Evolutionary conservation across 106 monocot species (phyloP).

Genomic region (Dactylorhiza incarnata): DNA sequence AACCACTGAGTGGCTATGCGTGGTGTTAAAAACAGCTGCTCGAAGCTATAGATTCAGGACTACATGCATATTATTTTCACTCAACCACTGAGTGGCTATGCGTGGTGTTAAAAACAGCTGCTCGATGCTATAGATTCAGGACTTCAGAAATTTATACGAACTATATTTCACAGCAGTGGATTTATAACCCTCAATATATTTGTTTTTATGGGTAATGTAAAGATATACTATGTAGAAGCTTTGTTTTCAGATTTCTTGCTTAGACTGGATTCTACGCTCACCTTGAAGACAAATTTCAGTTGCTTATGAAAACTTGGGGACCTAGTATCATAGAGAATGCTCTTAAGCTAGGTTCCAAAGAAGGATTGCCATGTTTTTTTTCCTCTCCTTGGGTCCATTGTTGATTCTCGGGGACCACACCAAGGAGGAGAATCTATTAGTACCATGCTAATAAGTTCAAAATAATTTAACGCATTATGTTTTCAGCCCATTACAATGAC

Average conservation of each 20-base stretch:
- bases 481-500: no score
- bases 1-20: background rate
- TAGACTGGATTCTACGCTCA: background rate
- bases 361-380: background rate
- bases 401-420: background rate
- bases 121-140: background rate
- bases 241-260: background rate
- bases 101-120: background rate
- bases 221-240: background rate
- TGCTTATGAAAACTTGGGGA: background rate
- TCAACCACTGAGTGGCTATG: background rate
- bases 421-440: no score
- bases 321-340: background rate
- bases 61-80: no score
- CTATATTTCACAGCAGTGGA: background rate
- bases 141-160: background rate
- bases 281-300: background rate
- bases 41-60: background rate
- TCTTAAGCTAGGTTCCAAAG: background rate
- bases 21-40: background rate
- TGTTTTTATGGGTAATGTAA: background rate
- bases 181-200: background rate
- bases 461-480: no score
- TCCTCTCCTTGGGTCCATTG: background rate
- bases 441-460: no score